These are phyloP conservation scores for Pseudoperonospora humuli DNA, from an alignment of 352 stramenopile genomes.

Conservation along the genomic window DNA sequence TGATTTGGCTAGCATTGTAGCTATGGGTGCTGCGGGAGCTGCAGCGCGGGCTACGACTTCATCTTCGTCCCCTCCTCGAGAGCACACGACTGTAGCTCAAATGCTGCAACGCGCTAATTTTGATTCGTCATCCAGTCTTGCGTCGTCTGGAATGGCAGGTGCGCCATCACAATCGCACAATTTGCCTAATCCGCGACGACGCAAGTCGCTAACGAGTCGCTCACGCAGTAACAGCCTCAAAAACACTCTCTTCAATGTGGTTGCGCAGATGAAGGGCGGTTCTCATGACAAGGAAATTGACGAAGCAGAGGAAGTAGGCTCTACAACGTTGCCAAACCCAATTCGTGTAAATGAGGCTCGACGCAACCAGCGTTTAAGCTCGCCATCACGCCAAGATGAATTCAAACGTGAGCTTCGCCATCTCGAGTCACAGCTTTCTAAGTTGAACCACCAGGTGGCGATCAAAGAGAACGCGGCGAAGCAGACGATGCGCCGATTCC, in stretches of 20 bases:
- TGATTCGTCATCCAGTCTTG: constrained; percentile 6
- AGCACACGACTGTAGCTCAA: constrained; percentile 30
- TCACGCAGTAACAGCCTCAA: constrained; percentile 64
- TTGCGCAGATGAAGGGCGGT: constrained; percentile 45
- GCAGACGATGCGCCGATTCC: constrained; percentile 51
- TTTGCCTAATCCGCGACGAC: constrained; percentile 32
- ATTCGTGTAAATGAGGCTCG: constrained; percentile 20
- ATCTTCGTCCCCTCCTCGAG: constrained; percentile 12
- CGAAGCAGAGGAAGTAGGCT: constrained; percentile 22
- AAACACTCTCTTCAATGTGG: constrained; percentile 52
- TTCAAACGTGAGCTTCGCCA: constrained; percentile 48
- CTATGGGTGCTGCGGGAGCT: constrained; percentile 24
- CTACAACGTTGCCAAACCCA: constrained; percentile 25
- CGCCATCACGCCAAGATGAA: constrained; percentile 36
- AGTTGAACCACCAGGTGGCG: constrained; percentile 54
- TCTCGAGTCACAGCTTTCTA: constrained; percentile 52
- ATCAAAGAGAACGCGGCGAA: constrained; percentile 57
- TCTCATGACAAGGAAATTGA: constrained; percentile 29
- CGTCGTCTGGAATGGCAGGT: constrained; percentile 1
- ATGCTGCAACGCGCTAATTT: constrained; percentile 26
- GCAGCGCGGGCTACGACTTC: constrained; percentile 9
- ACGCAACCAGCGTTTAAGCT: constrained; percentile 15
- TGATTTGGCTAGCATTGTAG: constrained; percentile 37
- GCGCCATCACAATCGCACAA: constrained; percentile 18
- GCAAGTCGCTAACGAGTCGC: constrained; percentile 51